Percentiles rank a stretch among this genome's conserved stretches.
Evolutionary conservation across 352 stramenopile genomes (phyloP).

Genomic region (Phytophthora europaea): DNA sequence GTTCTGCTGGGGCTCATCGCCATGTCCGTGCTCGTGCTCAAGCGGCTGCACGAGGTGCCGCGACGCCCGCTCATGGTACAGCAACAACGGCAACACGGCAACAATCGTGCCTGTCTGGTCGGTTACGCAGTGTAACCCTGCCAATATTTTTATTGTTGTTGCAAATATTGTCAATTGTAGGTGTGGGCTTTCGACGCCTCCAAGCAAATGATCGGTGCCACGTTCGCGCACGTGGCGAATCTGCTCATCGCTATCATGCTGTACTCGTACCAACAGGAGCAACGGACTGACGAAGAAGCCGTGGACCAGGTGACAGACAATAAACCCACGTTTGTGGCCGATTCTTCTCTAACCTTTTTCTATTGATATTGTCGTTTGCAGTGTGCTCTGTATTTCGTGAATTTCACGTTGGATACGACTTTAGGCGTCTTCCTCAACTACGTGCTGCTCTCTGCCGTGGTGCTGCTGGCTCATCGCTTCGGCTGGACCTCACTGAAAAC

Average conservation of each 20-base stretch:
- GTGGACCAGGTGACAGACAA: constrained; percentile 65
- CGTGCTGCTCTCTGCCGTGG: constrained; percentile 70
- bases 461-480: constrained; percentile 63
- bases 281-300: constrained; percentile 36
- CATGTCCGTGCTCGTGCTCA: constrained; percentile 84
- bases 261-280: constrained; percentile 69
- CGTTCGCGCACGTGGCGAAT: constrained; percentile 87
- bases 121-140: constrained; percentile 6
- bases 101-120: background rate
- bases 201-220: constrained; percentile 89
- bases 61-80: constrained; percentile 75
- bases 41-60: constrained; percentile 77
- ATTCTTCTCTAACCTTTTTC: background rate
- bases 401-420: constrained; percentile 90
- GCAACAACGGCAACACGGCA: constrained; percentile 6
- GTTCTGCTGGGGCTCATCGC: constrained; percentile 84
- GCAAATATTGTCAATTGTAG: constrained; percentile 28
- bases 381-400: constrained; percentile 92
- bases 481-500: constrained; percentile 69
- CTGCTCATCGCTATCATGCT: constrained; percentile 90
- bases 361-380: constrained; percentile 21
- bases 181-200: constrained; percentile 89
- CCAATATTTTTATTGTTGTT: background rate
- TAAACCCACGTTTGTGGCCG: background rate
- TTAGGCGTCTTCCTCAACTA: constrained; percentile 90